phyloP scores from a whole-genome alignment of 495 filamentous ascomycete genomes.

The Hypoxylon subgilvum region DNA sequence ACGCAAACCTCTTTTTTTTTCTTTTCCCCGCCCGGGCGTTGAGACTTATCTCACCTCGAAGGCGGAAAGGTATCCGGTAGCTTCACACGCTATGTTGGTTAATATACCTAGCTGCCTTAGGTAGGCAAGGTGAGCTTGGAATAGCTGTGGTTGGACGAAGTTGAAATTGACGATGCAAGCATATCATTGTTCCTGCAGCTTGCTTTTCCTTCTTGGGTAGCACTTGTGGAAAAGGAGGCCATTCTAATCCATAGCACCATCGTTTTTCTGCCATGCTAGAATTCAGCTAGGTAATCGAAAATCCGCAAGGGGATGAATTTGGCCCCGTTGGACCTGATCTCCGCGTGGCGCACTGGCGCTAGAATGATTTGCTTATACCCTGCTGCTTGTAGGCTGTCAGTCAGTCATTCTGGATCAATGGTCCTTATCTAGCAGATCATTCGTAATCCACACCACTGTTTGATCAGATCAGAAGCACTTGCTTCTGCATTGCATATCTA shows the following conservation, averaged over 20 bases:
- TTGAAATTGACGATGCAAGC: conserved; percentile 24
- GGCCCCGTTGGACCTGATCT: conserved; percentile 23
- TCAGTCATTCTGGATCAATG: conserved; percentile 12
- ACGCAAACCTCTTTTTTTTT: too few species aligned
- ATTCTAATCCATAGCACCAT: conserved; percentile 21
- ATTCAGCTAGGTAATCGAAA: conserved; percentile 25
- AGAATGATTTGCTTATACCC: too few species aligned
- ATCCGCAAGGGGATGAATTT: conserved; percentile 29
- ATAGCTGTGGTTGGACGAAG: conserved; percentile 22
- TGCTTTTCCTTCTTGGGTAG: conserved; percentile 17
- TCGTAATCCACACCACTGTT: conserved; percentile 7
- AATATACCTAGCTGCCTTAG: too few species aligned
- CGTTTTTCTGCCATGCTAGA: conserved; percentile 8
- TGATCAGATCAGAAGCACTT: conserved; percentile 21
- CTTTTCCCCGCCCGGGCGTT: too few species aligned
- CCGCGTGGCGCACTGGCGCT: conserved; percentile 22
- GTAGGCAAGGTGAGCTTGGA: conserved; percentile 11
- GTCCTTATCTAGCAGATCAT: conserved; percentile 14
- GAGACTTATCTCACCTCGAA: too few species aligned
- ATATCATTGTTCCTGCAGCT: conserved; percentile 28
- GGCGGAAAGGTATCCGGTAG: conserved; percentile 10
- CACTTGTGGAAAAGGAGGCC: conserved; percentile 10
- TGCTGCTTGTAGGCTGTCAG: too few species aligned
- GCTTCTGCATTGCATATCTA: conserved; percentile 31
- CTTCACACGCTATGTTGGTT: conserved; percentile 6